Evolutionary conservation across 805 yeast species (phyloP).

Genomic region (Blastobotrys americana): DNA sequence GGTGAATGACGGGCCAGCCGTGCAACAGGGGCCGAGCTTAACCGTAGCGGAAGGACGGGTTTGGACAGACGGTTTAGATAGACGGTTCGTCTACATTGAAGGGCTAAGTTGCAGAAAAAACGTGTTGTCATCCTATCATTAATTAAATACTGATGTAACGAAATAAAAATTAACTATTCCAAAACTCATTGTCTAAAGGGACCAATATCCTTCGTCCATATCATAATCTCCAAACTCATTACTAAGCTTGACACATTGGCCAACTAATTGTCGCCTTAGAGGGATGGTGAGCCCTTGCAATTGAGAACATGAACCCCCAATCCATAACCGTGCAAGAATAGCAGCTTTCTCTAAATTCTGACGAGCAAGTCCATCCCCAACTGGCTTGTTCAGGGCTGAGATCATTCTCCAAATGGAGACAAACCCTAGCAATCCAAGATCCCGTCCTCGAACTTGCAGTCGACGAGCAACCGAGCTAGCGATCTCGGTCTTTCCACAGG

Average conservation of each 20-base stretch:
- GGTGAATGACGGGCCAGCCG: no score
- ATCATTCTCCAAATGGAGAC: constrained; percentile 18
- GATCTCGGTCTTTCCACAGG: constrained; percentile 8
- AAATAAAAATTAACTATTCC: no score
- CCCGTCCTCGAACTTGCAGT: constrained; percentile 9
- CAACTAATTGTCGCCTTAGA: constrained; percentile 26
- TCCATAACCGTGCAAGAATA: constrained; percentile 28
- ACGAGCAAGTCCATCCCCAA: neutral
- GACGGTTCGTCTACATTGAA: no score
- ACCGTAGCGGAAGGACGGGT: no score
- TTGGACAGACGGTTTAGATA: no score
- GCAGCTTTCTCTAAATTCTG: constrained; percentile 21
- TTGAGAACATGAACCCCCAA: constrained; percentile 30
- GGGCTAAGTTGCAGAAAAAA: no score
- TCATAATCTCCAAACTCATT: constrained; percentile 25
- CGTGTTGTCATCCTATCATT: no score
- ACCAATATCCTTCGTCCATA: constrained; percentile 25
- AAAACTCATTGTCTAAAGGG: constrained; percentile 1
- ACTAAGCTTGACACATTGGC: constrained; percentile 27
- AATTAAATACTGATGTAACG: no score
- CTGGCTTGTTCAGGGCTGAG: constrained; percentile 12
- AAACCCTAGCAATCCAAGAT: constrained; percentile 30
- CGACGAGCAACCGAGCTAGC: constrained; percentile 14
- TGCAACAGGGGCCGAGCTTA: no score
- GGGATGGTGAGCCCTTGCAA: constrained; percentile 22